Conservation (phyloP, 345 rosid genomes). For the Eucalyptus marginata region DNA sequence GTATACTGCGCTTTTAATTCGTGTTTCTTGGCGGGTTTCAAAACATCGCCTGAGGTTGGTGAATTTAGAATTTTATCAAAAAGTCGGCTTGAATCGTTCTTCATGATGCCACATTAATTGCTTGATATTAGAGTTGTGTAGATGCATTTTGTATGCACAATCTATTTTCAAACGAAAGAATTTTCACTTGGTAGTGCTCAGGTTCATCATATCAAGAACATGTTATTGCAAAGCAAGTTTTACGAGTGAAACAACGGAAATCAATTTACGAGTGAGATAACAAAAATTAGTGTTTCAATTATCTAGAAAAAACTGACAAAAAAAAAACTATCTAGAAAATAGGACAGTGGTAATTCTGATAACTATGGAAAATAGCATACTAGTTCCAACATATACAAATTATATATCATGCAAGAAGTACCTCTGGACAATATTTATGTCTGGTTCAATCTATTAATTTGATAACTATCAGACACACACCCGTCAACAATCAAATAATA, state of each 20-base stretch:
- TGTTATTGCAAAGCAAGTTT: neutral
- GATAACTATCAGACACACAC: neutral
- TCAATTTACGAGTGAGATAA: neutral
- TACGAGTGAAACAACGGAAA: too few species aligned
- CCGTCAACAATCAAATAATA: neutral
- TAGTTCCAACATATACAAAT: neutral
- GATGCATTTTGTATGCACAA: neutral
- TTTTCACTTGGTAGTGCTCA: neutral
- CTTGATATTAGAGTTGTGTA: neutral
- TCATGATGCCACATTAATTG: neutral
- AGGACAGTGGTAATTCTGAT: neutral
- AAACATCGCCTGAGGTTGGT: too few species aligned
- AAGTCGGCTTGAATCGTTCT: neutral
- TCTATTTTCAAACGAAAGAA: neutral
- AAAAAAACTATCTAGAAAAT: neutral
- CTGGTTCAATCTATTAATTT: neutral
- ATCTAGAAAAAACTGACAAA: neutral
- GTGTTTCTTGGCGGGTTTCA: too few species aligned
- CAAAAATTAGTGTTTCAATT: neutral
- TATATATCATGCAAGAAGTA: neutral
- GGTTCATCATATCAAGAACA: neutral
- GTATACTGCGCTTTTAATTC: too few species aligned
- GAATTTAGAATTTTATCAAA: neutral
- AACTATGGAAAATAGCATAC: neutral
- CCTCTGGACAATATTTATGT: neutral